Conservation (phyloP, 257 asterid species). For the Petunia axillaris region DNA sequence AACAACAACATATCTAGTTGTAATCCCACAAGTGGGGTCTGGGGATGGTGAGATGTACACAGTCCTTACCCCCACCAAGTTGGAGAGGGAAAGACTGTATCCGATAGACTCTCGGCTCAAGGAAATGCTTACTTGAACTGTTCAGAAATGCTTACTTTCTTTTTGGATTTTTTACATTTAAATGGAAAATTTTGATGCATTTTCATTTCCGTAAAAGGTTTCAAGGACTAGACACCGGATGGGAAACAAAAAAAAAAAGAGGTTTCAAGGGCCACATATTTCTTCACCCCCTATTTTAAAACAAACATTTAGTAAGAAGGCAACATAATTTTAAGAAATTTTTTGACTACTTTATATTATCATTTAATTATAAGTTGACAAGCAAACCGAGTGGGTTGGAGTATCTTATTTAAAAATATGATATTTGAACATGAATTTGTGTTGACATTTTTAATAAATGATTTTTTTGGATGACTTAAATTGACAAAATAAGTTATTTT, state of each 20-base stretch:
- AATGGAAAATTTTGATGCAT: not conserved
- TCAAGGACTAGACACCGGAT: not conserved
- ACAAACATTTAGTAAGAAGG: not conserved
- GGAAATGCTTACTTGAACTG: too few relatives aligned
- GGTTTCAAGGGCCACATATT: not conserved
- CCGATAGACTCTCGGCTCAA: too few relatives aligned
- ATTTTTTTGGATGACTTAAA: not conserved
- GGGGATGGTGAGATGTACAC: too few relatives aligned
- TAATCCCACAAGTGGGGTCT: too few relatives aligned
- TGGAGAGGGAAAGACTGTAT: too few relatives aligned
- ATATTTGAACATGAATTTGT: conserved; percentile 11
- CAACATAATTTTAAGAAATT: not conserved
- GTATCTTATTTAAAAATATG: not conserved
- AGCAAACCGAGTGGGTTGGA: not conserved
- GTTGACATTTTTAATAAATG: not conserved
- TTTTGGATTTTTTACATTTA: not conserved
- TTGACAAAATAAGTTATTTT: not conserved
- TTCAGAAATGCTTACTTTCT: not conserved
- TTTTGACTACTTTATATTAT: not conserved
- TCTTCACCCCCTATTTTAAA: not conserved
- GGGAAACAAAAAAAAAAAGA: too few relatives aligned
- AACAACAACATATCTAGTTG: too few relatives aligned
- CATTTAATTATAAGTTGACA: not conserved
- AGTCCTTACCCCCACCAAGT: too few relatives aligned
- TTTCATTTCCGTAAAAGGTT: not conserved